Base-by-base conservation (phyloP, 306 rosid species). In the Echinosophora koreensis region DNA sequence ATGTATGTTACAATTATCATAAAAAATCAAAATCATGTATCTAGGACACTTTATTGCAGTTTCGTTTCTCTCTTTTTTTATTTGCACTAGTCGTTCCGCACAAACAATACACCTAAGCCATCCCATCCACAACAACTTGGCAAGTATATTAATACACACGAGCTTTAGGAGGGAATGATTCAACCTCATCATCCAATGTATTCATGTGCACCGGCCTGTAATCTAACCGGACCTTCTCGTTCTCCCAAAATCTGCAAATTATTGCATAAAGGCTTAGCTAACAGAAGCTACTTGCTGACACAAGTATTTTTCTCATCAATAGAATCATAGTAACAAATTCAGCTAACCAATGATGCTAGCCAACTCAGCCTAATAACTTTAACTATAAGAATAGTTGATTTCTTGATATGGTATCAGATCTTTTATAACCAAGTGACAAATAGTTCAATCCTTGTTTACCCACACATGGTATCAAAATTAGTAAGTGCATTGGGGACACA, bases 131-230 rank as follows among this genome's bases (percentile, higher is more conserved):
- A 5, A 66, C 16, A 76, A 61, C 42, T 60, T 16, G 32, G 55
- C 12, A 72, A 50, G 32, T 69, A 51, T 12, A 54, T 84, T 82
- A 94, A 83, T 94, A 94, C 62, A 94, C 97, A 68, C 98, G 98
- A 77, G 98, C 98, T 81, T 92, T 90, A 17, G 98, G 98, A 44
- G 98, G 98, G 87, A 95, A 88, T 17, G 97, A 39, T 80, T 92
- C 97, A 12, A 95, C 46, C 84, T 95, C 98, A 56, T 89, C 90
- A 15, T 95, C 98, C 81, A 95, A 81, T 27, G 97, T 89, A 87
- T 92, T 90, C 92, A 90, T 38, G 76, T 95, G 98, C 84, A 95
- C 98, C 2, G 98, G 95, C 86, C 98, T 86, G 81, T 95, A 95
- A 17, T 92, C 97, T 38, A 95, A 68, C 60, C 91, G 84, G 50